Evolutionary conservation across 2,329 filamentous ascomycete genomes (phyloP), one percentile per base, ranked within the genome.

Genomic region (Talaromyces islandicus): DNA sequence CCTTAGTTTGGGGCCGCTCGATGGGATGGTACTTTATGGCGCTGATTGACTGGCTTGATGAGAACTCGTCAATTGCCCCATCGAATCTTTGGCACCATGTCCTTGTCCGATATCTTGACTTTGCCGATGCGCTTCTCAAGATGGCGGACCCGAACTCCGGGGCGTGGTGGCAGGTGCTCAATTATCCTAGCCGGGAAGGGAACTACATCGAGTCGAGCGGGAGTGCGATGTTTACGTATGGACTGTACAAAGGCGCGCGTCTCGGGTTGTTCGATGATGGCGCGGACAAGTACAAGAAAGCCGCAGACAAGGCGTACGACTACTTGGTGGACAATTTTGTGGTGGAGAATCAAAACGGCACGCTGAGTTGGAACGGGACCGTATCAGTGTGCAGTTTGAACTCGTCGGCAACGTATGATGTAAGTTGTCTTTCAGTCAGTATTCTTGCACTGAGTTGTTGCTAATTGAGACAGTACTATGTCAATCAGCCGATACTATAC

Each of bases 161-260:
- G 0, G 83, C 81, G 7, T 87, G 84, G 83, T 86, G 82, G 80
- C 71, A 85, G 56, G 73, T 86, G 50, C 82, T 86, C 78, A 78
- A 78, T 64, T 79, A 81, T 58, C 76, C 78, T 0, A 78, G 76
- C 1, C 65, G 69, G 43, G 63, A 77, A 52, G 83, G 82, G 2
- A 87, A 88, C 69, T 87, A 83, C 68, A 80, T 87, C 54, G 83
- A 87, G 72, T 82, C 81, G 35, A 84, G 82, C 32, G 84, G 79
- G 7, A 81, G 81, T 1, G 83, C 82, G 3, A 83, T 87, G 80
- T 86, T 85, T 64, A 75, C 78, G 0, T 84, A 82, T 58, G 78
- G 81, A 0, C 70, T 84, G 62, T 68, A 85, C 12, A 80, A 77
- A 63, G 83, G 79, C 0, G 70, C 73, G 9, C 67, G 74, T 30